phyloP scores from a whole-genome alignment of 1,139 yeast species.

The Geotrichum reessii region DNA sequence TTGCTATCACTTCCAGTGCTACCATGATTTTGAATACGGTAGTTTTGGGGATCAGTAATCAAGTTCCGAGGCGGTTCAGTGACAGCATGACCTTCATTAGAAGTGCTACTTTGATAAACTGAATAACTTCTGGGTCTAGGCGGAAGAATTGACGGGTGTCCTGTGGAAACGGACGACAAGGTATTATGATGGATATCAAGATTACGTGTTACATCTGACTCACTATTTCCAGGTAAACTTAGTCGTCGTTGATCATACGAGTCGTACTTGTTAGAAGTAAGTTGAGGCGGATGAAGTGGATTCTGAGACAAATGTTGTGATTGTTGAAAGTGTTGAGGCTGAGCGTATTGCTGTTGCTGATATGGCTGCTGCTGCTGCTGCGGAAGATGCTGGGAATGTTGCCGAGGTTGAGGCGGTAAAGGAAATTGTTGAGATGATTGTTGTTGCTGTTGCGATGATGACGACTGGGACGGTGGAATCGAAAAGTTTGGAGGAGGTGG shows the following conservation, averaged over 20 bases:
- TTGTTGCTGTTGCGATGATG: background rate
- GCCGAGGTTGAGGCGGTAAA: too few relatives aligned
- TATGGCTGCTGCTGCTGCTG: background rate
- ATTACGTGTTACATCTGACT: background rate
- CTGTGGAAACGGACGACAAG: background rate
- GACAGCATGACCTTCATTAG: background rate
- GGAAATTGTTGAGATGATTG: background rate
- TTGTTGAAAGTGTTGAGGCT: background rate
- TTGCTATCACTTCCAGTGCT: background rate
- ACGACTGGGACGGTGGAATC: background rate
- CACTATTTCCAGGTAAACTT: background rate
- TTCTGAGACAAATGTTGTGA: background rate
- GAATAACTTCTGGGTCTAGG: constrained; percentile 2
- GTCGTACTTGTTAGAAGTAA: background rate
- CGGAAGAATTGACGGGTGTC: background rate
- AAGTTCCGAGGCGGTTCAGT: background rate
- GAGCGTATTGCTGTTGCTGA: background rate
- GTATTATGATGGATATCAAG: background rate
- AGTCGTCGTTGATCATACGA: background rate
- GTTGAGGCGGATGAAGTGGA: background rate
- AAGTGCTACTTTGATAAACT: background rate
- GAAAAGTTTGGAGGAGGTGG: background rate
- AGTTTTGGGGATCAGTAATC: constrained; percentile 9
- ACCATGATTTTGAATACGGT: background rate
- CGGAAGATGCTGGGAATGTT: too few relatives aligned